Base-by-base conservation (phyloP, 257 asterid genomes). In the Datura wrightii region DNA sequence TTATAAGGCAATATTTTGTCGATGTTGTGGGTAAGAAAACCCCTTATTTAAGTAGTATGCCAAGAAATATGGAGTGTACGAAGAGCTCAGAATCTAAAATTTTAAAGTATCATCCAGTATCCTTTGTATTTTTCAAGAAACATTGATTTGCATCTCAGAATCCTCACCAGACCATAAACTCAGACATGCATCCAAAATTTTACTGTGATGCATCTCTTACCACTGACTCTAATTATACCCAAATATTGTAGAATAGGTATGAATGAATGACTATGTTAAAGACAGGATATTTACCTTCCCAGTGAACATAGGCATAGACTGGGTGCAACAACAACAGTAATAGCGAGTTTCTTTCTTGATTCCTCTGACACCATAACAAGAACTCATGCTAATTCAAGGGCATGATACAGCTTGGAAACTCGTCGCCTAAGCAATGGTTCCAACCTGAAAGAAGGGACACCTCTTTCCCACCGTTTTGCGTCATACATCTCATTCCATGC, bases 401-500 rank as follows among this genome's bases (percentile, higher is more conserved):
- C 94, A 19, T 92, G 48, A 87, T 91, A 90, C 34, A 92, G 89
- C 85, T 90, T 93, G 72, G 98, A 90, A 88, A 90, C 95, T 82
- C 98, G 91, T 62, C 95, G 85, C 82, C 96, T 59, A 54, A 95
- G 90, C 83, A 95, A 86, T n/a, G 98, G 97, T 89, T 95, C 94
- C 86, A 95, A 83, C 82, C 97, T 87, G 83, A 89, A 93, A 62
- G 96, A 87, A 48, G 92, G 88, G 82, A 93, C 55, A 54, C 84
- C 88, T 66, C 87, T 91, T 86, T 88, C 92, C 98, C 95, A 92
- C 89, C 85, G 91, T 85, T 88, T 92, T 44, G 98, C 98, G 86
- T 93, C 98, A 81, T 92, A 90, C 98, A 93, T 93, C 90, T 93
- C 97, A 48, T 92, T 93, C 98, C 98, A 92, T 42, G 97, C 98